These are phyloP conservation scores for Orbilia brochopaga DNA, from an alignment of 2,329 filamentous ascomycete species.

Conservation along the genomic window DNA sequence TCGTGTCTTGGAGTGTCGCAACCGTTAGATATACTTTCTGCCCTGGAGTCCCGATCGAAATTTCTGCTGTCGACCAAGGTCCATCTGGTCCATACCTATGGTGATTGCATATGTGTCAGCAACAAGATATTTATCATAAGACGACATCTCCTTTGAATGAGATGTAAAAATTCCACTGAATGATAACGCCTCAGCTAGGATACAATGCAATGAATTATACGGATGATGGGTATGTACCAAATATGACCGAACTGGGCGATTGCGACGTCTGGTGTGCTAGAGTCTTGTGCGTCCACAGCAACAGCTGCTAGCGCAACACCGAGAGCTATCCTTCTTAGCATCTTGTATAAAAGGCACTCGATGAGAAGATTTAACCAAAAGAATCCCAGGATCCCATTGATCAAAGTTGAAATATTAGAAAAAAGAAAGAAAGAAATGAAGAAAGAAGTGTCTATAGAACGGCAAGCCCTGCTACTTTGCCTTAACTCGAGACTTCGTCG, in stretches of 20 bases:
- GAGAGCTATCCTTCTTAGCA: conserved; percentile 13
- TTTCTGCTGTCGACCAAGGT: conserved; percentile 41
- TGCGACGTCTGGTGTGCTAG: conserved; percentile 24
- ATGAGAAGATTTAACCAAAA: conserved; percentile 35
- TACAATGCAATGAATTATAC: not conserved
- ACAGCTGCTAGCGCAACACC: conserved; percentile 10
- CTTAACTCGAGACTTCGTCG: too few relatives aligned
- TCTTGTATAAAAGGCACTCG: conserved; percentile 10
- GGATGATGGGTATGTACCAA: conserved; percentile 24
- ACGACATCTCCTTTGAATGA: too few relatives aligned
- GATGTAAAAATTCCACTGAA: too few relatives aligned
- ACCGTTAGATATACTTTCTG: conserved; percentile 49
- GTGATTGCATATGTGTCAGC: not conserved
- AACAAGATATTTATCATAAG: not conserved
- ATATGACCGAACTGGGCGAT: conserved; percentile 40
- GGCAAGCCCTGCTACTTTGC: too few relatives aligned
- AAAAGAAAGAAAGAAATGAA: too few relatives aligned
- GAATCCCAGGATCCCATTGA: conserved; percentile 39
- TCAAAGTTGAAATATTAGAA: not conserved
- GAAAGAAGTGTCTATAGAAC: too few relatives aligned
- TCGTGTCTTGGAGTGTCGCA: conserved; percentile 35
- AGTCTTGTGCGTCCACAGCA: conserved; percentile 20
- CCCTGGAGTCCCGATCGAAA: conserved; percentile 30
- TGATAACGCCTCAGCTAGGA: not conserved
- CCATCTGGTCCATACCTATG: conserved; percentile 45